Percentiles rank a stretch among this genome's conserved stretches.
Conservation (phyloP, 306 rosid species). For the Alnus rubra region DNA sequence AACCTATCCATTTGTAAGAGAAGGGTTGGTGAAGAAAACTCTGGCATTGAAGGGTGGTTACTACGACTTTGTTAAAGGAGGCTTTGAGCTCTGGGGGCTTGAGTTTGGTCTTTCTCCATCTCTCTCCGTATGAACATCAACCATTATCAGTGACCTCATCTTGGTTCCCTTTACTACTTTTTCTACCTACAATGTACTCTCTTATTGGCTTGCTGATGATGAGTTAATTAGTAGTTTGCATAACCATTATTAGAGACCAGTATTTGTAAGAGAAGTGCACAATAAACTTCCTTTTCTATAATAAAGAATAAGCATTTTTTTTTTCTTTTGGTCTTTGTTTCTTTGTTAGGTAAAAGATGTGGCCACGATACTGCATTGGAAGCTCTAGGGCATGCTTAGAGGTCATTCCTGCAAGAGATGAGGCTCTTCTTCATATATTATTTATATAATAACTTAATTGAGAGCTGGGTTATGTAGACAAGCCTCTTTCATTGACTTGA, state of each 20-base stretch:
- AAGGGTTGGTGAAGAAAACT: constrained; percentile 80
- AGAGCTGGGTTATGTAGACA: constrained; percentile 38
- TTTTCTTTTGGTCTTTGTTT: constrained; percentile 30
- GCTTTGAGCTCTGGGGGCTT: constrained; percentile 90
- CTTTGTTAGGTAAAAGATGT: constrained; percentile 91
- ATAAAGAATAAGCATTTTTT: constrained; percentile 18
- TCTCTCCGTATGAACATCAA: constrained; percentile 83
- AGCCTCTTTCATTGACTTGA: constrained; percentile 18
- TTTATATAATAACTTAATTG: constrained; percentile 24
- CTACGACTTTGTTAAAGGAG: constrained; percentile 85
- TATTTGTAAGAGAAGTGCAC: no score
- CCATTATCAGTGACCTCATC: constrained; percentile 50
- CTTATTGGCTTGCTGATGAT: constrained; percentile 25
- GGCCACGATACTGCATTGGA: constrained; percentile 98
- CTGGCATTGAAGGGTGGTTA: constrained; percentile 78
- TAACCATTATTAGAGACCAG: no score
- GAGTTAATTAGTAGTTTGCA: constrained; percentile 12
- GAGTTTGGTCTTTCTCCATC: constrained; percentile 68
- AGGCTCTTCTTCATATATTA: constrained; percentile 34
- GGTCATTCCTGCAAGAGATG: constrained; percentile 63
- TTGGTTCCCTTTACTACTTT: constrained; percentile 45
- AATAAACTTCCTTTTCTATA: constrained; percentile 5
- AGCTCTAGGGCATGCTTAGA: constrained; percentile 77
- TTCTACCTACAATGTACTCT: constrained; percentile 43
- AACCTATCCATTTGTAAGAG: constrained; percentile 94